phyloP scores from a whole-genome alignment of 2,329 filamentous ascomycete species.

The Byssochlamys sp. region DNA sequence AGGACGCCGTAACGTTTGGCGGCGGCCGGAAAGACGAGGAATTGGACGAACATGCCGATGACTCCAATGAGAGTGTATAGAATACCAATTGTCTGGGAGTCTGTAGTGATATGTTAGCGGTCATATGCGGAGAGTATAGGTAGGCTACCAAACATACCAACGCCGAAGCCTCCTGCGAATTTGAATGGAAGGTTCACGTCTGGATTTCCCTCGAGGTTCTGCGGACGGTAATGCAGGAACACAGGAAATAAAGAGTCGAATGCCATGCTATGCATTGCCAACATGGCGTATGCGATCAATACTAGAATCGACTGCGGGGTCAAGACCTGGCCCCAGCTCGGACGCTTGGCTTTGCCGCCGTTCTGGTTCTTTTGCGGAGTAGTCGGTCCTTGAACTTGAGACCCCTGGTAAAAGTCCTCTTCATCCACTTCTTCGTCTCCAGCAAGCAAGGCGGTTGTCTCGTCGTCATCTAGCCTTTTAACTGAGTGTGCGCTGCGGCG shows the following conservation, averaged over 20 bases:
- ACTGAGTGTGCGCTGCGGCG: constrained; percentile 6
- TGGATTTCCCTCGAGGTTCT: constrained; percentile 46
- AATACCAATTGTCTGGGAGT: constrained; percentile 66
- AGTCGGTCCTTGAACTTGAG: background rate
- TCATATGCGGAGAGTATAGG: background rate
- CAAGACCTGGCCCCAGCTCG: constrained; percentile 56
- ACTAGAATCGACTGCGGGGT: constrained; percentile 65
- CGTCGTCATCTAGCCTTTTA: constrained; percentile 12
- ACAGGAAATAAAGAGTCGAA: constrained; percentile 84
- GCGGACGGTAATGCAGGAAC: constrained; percentile 67
- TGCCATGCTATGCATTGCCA: constrained; percentile 72
- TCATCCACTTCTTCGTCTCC: constrained; percentile 6
- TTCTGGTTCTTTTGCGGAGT: background rate
- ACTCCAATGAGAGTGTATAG: constrained; percentile 79
- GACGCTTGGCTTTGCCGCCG: constrained; percentile 13
- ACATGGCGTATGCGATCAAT: constrained; percentile 65
- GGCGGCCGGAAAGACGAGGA: constrained; percentile 69
- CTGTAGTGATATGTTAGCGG: constrained; percentile 23
- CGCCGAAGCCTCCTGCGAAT: constrained; percentile 73
- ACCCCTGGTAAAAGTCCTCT: constrained; percentile 1
- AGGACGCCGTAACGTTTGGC: constrained; percentile 66
- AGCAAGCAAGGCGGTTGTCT: constrained; percentile 24
- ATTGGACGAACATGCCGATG: constrained; percentile 70
- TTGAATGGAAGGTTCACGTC: constrained; percentile 61
- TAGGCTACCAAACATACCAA: constrained; percentile 26